phyloP scores from a whole-genome alignment of 2,329 filamentous ascomycete species.

The Alternaria sp. region DNA sequence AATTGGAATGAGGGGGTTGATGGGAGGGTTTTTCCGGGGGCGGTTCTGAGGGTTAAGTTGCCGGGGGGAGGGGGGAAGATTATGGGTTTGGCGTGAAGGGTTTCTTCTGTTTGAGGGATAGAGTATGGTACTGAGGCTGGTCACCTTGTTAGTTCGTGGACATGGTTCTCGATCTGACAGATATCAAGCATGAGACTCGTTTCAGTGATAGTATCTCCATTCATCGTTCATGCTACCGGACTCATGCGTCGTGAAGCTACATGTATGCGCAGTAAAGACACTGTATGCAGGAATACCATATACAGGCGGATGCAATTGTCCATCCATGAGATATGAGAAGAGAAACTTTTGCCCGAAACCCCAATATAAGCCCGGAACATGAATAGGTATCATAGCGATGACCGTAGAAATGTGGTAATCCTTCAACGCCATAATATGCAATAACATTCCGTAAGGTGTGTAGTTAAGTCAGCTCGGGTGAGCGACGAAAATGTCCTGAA shows the following conservation, averaged over 20 bases:
- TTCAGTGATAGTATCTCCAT: not conserved
- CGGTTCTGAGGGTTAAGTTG: constrained; percentile 54
- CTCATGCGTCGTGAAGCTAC: not conserved
- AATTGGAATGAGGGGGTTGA: constrained; percentile 57
- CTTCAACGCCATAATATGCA: constrained; percentile 19
- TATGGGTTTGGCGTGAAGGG: accelerated
- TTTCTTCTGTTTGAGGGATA: not conserved
- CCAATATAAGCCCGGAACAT: constrained; percentile 1
- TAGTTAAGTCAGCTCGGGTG: not conserved
- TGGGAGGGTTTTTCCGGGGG: constrained; percentile 50
- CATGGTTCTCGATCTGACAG: too few relatives aligned
- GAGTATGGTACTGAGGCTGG: not conserved
- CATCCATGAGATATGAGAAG: not conserved
- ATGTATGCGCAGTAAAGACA: not conserved
- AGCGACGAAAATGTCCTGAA: not conserved
- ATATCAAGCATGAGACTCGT: constrained; percentile 1
- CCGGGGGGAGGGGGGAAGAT: constrained; percentile 50
- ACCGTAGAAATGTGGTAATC: constrained; percentile 10
- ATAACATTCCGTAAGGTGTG: not conserved
- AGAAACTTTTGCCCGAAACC: constrained; percentile 14
- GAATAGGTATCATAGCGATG: constrained; percentile 14
- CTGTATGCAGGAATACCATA: not conserved
- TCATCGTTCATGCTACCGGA: not conserved
- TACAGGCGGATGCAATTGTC: not conserved
- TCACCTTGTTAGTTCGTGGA: not conserved